phyloP scores from a whole-genome alignment of 805 yeast genomes.

The Suhomyces sp. region DNA sequence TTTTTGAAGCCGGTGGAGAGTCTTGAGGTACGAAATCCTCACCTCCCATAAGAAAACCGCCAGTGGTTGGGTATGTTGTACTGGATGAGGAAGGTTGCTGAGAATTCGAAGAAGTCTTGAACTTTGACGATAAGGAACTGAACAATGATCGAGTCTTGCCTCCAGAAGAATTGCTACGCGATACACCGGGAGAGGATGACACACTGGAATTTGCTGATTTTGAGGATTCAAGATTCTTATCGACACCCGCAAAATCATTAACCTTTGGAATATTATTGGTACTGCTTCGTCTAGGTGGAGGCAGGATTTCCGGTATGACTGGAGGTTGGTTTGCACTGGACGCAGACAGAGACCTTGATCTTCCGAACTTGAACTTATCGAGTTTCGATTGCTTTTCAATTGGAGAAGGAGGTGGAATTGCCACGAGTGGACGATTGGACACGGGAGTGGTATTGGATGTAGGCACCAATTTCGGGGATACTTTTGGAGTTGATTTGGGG shows the following conservation, averaged over 20 bases:
- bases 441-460: not conserved
- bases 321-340: conserved; percentile 8
- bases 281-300: too few species aligned
- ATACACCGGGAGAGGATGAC: conserved; percentile 13
- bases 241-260: too few species aligned
- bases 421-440: not conserved
- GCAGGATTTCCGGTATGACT: not conserved
- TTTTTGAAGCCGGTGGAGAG: conserved; percentile 1
- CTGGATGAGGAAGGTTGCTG: not conserved
- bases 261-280: too few species aligned
- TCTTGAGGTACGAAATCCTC: conserved; percentile 1
- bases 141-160: conserved; percentile 28
- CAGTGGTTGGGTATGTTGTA: conserved; percentile 1
- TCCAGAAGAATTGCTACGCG: conserved; percentile 17
- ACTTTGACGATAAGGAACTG: conserved; percentile 41
- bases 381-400: conserved; percentile 16
- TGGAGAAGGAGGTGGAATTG: not conserved
- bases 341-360: conserved; percentile 27
- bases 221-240: too few species aligned
- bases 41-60: not conserved
- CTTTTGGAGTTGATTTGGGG: not conserved
- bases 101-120: conserved; percentile 19
- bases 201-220: conserved; percentile 3
- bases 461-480: conserved; percentile 1
- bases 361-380: conserved; percentile 25